phyloP scores from a whole-genome alignment of 768 basidiomycete species.

The Auriscalpium vulgare region DNA sequence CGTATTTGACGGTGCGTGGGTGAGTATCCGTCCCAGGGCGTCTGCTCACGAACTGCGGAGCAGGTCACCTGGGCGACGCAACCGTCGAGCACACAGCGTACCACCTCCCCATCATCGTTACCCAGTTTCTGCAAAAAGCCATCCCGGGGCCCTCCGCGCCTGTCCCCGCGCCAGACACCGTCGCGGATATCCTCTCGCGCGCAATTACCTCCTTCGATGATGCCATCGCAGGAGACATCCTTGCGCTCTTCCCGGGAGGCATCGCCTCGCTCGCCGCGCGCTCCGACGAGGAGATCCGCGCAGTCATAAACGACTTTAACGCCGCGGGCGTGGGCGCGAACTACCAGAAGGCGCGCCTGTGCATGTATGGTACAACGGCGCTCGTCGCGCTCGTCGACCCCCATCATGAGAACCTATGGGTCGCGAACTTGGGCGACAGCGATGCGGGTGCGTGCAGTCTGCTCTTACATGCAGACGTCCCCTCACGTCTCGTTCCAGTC shows the following conservation, averaged over 20 bases:
- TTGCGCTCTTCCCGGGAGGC: conserved; percentile 44
- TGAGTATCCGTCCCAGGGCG: neutral
- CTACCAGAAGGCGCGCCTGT: conserved; percentile 59
- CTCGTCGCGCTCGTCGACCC: conserved; percentile 71
- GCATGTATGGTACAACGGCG: conserved; percentile 80
- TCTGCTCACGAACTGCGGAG: neutral
- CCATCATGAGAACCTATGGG: conserved; percentile 62
- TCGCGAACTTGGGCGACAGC: conserved; percentile 77
- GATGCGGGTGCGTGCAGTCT: conserved; percentile 50
- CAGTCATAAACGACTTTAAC: conserved; percentile 58
- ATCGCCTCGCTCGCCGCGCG: conserved; percentile 32
- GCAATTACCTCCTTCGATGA: conserved; percentile 35
- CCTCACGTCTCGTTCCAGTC: conserved; percentile 7
- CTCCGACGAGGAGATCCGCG: conserved; percentile 48
- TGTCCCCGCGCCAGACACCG: conserved; percentile 22
- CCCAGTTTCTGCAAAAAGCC: conserved; percentile 27
- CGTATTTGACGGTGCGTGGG: conserved; percentile 36
- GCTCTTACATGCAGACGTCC: neutral
- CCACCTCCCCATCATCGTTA: conserved; percentile 34
- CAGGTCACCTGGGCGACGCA: conserved; percentile 42
- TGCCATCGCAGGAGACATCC: conserved; percentile 36
- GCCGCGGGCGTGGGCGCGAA: conserved; percentile 40
- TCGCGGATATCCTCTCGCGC: conserved; percentile 30
- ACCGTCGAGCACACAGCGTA: conserved; percentile 37
- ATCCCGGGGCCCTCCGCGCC: conserved; percentile 18